Conservation (phyloP, 208 protist genomes). For the Entamoeba invadens region DNA sequence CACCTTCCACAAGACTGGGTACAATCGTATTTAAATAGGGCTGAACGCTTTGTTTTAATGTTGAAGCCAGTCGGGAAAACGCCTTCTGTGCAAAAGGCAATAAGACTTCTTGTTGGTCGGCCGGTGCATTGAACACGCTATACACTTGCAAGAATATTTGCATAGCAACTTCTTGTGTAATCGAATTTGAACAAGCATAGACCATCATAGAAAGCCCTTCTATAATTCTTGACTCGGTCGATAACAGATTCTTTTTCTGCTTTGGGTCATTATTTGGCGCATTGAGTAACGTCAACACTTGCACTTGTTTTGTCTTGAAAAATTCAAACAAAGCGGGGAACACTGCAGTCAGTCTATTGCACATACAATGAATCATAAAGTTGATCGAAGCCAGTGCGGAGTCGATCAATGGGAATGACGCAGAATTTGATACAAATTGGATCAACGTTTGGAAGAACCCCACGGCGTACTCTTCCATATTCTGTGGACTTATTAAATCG, state of each 20-base stretch:
- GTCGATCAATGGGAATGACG: neutral
- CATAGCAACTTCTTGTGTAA: neutral
- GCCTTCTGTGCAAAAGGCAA: neutral
- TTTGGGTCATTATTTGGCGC: neutral
- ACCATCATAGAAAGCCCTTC: neutral
- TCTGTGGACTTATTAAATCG: neutral
- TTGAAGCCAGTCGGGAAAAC: neutral
- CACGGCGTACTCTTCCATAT: neutral
- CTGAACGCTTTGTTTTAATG: neutral
- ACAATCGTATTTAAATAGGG: neutral
- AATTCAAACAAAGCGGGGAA: neutral
- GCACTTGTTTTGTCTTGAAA: too few species aligned
- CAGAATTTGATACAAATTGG: neutral
- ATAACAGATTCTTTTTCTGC: neutral
- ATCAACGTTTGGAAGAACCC: neutral
- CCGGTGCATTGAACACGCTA: neutral
- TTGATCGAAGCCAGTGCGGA: neutral
- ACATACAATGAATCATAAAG: neutral
- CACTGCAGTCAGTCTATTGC: neutral
- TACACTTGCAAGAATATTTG: neutral
- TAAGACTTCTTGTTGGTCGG: neutral
- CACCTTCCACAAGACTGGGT: neutral
- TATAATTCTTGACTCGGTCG: neutral
- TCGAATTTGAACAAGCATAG: neutral
- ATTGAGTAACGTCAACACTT: too few species aligned